Evolutionary conservation across 108 stramenopile genomes (phyloP), one percentile per base, ranked within the genome.

Genomic region (Nitzschia inconspicua): DNA sequence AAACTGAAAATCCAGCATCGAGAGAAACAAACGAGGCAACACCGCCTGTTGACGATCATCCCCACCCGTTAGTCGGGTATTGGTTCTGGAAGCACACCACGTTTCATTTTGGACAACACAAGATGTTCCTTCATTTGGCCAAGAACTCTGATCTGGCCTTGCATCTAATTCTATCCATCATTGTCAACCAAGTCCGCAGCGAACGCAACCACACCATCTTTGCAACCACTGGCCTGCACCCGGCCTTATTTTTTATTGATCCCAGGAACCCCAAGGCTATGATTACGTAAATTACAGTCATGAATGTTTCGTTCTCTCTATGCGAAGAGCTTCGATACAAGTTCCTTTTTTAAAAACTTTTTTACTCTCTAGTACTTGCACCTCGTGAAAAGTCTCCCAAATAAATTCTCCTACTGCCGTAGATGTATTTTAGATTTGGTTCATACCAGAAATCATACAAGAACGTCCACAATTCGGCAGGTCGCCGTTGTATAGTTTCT

Each of bases 51-150:
- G 31, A 31, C 47, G 60, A 62, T 13, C 31, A 51, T 20, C 40
- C 60, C 18, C 35, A 80, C 44, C 65, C 73, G n/a, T 50, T 80
- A 32, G 59, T 75, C 37, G 64, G 60, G n/a, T 80, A 71, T 35
- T 80, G 73, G 70, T 28, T 25, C 1, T 80, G 79, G 79, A 74
- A 75, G 44, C 56, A 80, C 41, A 57, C 70, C 7, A 50, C 37
- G 8, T 49, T 66, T 11, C 16, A 44, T 11, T 20, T 44, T 11
- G 44, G 44, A 4, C 4, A 44, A 16, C 74, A 80, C 46, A 71
- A 75, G 39, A 69, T 80, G 57, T 58, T 71, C 25, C 44, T 80
- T 61, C 79, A 80, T 49, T 36, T 80, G 31, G 79, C 79, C 27
- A 57, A 71, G 32, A 44, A 68, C 20, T 60, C 79, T 0, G 79